phyloP scores from a whole-genome alignment of 1,139 yeast species.

The Suhomyces guaymorum region DNA sequence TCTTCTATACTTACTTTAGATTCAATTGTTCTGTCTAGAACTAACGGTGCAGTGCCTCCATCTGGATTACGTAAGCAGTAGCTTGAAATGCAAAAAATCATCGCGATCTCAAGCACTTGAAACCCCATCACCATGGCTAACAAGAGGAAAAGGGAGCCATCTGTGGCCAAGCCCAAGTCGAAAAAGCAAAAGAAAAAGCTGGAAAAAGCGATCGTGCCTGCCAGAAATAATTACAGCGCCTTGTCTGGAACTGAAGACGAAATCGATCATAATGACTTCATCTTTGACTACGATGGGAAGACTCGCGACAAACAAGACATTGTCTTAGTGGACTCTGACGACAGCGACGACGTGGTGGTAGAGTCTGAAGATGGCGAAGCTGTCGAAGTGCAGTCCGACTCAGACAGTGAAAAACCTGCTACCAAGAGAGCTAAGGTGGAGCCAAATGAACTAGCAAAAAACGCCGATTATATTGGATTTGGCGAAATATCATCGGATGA shows the following conservation, averaged over 20 bases:
- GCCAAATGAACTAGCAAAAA: constrained; percentile 43
- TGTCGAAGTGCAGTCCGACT: constrained; percentile 18
- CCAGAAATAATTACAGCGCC: constrained; percentile 23
- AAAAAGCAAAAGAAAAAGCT: constrained; percentile 23
- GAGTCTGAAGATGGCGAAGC: constrained; percentile 36
- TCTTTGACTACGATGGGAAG: constrained; percentile 23
- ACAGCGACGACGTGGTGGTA: constrained; percentile 34
- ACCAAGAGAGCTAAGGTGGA: constrained; percentile 14
- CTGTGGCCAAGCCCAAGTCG: constrained; percentile 19
- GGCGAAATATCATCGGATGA: constrained; percentile 52
- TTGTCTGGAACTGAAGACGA: constrained; percentile 21
- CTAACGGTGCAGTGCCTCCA: too few species aligned
- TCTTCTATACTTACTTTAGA: too few species aligned
- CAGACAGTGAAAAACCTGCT: constrained; percentile 21
- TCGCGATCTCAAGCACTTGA: not conserved
- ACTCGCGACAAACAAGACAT: constrained; percentile 21
- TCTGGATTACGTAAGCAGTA: not conserved
- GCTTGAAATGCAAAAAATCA: not conserved
- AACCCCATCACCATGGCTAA: constrained; percentile 12
- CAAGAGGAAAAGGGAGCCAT: constrained; percentile 24
- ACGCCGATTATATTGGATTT: constrained; percentile 62
- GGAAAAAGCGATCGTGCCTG: constrained; percentile 12
- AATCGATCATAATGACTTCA: constrained; percentile 23
- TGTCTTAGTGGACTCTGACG: constrained; percentile 29
- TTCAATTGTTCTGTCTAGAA: too few species aligned